Evolutionary conservation across 495 filamentous ascomycete genomes (phyloP), one percentile per base, ranked within the genome.

Genomic region (Podospora fimiseda): DNA sequence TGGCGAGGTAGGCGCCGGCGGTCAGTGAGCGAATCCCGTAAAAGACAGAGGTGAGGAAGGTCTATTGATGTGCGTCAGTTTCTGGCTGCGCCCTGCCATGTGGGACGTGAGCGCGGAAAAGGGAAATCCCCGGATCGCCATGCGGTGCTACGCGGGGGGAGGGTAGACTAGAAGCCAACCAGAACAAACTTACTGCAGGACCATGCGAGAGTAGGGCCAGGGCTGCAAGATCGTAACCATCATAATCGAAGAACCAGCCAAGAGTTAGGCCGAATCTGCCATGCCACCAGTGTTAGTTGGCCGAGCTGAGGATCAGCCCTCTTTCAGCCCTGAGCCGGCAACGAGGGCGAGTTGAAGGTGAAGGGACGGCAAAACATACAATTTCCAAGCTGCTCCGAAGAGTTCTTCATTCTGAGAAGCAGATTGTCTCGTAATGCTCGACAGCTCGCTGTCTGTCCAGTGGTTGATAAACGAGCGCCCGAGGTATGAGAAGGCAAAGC

Each of bases 1-100:
- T 83, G 8, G 62, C 59, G 51, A 86, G 78, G 22, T 79, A 79
- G 15, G 74, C 63, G 38, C 79, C 57, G 16, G 81, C 68, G 8
- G 87, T 82, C 43, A 67, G 68, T 8, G 78, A 72, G 5, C 79
- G 75, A 49, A 90, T 72, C 14, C 69, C 63, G 75, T 92, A 95
- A 75, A 91, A 94, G 58, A 78, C 80, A 21, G 71, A 72, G 30
- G 90, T 72, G 42, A 96, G 82, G 54, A 81, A 82, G 56, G 82
- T 78, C 75, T 78, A n/a, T 5, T 14, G 41, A 19, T n/a, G 48
- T 48, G 48, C 36, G 55, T 62, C 50, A 68, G 63, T 53, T 19
- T 33, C 27, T 33, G 14, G 38, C 30, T 52, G 9, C 22, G 40
- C 42, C 50, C 43, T 48, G 38, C 46, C 44, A 52, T 57, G 40